Evolutionary conservation across 2,329 filamentous ascomycete genomes (phyloP).

Genomic region (Pseudogymnoascus sp.): DNA sequence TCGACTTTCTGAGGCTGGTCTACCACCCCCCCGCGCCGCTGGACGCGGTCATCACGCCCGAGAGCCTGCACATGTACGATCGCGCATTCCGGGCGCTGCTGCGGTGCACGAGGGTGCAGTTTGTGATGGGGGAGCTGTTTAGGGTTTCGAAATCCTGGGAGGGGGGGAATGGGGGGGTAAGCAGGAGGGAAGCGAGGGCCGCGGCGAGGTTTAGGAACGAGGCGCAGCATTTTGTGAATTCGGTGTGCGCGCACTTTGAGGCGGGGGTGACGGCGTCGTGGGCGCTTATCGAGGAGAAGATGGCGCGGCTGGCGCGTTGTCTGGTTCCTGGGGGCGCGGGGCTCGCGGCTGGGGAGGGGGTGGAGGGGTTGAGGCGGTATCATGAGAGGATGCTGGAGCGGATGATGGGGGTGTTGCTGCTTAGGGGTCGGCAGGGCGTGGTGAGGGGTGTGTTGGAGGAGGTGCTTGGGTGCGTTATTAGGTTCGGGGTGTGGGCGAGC

Average conservation of each 20-base stretch:
- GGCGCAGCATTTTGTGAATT: conserved; percentile 69
- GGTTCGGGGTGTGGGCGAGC: conserved; percentile 51
- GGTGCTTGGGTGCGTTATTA: conserved; percentile 64
- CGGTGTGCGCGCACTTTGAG: conserved; percentile 69
- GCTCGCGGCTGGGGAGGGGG: too few species aligned
- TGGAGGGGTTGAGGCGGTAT: conserved; percentile 57
- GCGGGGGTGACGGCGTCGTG: conserved; percentile 67
- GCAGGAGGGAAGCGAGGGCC: conserved; percentile 30
- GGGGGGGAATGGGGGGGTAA: conserved; percentile 27
- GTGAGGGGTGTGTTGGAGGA: conserved; percentile 66
- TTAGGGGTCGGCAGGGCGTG: conserved; percentile 66
- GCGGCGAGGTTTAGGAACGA: conserved; percentile 58
- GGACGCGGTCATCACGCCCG: conserved; percentile 61
- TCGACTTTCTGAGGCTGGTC: conserved; percentile 86
- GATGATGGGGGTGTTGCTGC: conserved; percentile 64
- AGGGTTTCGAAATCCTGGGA: conserved; percentile 36
- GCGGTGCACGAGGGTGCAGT: conserved; percentile 69
- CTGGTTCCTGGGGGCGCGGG: too few species aligned
- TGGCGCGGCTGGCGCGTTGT: conserved; percentile 45
- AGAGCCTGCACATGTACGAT: conserved; percentile 72
- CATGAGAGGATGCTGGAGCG: conserved; percentile 68
- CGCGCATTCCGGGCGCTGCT: conserved; percentile 73
- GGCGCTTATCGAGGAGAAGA: conserved; percentile 57
- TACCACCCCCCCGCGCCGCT: conserved; percentile 71
- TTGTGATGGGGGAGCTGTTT: conserved; percentile 59